phyloP scores from a whole-genome alignment of 768 basidiomycete species.

The Termitomyces sp. region DNA sequence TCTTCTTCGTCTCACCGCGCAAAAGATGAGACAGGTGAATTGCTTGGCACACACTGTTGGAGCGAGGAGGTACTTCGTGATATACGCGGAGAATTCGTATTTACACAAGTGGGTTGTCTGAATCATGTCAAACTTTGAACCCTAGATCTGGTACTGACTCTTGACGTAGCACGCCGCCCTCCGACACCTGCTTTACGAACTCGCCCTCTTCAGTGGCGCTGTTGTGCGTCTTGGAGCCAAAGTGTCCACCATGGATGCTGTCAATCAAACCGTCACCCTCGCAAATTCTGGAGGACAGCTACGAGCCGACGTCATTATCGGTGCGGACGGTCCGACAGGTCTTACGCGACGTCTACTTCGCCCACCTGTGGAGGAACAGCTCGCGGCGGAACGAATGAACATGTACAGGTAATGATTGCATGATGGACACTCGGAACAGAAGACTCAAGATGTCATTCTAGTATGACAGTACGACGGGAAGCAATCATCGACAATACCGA shows the following conservation, averaged over 20 bases:
- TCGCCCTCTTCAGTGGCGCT: constrained; percentile 44
- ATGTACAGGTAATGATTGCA: constrained; percentile 41
- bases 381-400: constrained; percentile 23
- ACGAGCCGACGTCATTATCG: constrained; percentile 51
- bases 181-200: constrained; percentile 43
- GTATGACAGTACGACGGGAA: constrained; percentile 37
- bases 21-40: constrained; percentile 48
- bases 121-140: not conserved
- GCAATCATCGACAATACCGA: constrained; percentile 40
- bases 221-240: constrained; percentile 32
- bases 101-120: constrained; percentile 33
- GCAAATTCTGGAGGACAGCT: constrained; percentile 38
- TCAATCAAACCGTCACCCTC: constrained; percentile 30
- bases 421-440: not conserved
- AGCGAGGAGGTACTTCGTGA: constrained; percentile 49
- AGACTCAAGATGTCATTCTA: constrained; percentile 16
- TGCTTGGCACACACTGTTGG: constrained; percentile 49
- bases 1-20: not conserved
- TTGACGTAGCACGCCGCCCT: constrained; percentile 46
- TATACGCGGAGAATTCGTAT: constrained; percentile 35
- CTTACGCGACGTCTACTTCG: constrained; percentile 32
- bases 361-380: constrained; percentile 28
- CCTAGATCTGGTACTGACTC: not conserved
- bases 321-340: constrained; percentile 52
- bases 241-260: constrained; percentile 29